Base-by-base conservation (phyloP, 192 early-diverging fungal species). In the Gigaspora rosea region DNA sequence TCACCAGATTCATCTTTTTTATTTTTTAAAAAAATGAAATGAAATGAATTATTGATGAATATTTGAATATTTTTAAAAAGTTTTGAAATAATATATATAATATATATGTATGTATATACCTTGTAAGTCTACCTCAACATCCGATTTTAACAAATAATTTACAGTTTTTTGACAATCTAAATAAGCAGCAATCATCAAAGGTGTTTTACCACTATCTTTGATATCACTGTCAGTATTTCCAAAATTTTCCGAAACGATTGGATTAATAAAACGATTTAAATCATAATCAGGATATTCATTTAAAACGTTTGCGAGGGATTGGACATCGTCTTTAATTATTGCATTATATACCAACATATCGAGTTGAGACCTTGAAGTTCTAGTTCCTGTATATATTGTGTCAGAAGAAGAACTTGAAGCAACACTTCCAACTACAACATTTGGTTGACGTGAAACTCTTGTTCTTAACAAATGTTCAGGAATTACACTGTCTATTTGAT, bases 101-200 rank as follows among this genome's bases (percentile, higher is more conserved):
- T n/a, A n/a, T 56, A 56, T 15, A 56, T 18, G 52, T 13, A 52
- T 18, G 15, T 73, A 27, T 1, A 1, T 70, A 80, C 82, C 79
- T 83, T 75, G 78, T 15, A 78, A 20, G 52, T 83, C 77, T 2
- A 78, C 62, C 15, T 76, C 50, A 63, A 80, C 51, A 12, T 76
- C 77, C 16, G 78, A 22, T 8, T 74, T 59, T 41, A 80, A 32
- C 41, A 83, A 78, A 64, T 83, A 80, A 49, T 78, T 66, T 6
- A 80, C 41, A 3, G 80, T 76, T 10, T 20, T 63, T 48, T 76
- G 73, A 49, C 78, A 80, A 65, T 83, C 79, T n/a, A 77, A 73
- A n/a, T 73, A 78, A n/a, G 77, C 76, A 46, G 82, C 79, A 10
- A 83, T 78, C 82, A 83, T 83, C 7, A 83, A 78, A 78, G 80